Percentiles rank a stretch among this genome's conserved stretches.
Evolutionary conservation across 805 yeast genomes (phyloP).

Genomic region (Lipomyces anomalus): DNA sequence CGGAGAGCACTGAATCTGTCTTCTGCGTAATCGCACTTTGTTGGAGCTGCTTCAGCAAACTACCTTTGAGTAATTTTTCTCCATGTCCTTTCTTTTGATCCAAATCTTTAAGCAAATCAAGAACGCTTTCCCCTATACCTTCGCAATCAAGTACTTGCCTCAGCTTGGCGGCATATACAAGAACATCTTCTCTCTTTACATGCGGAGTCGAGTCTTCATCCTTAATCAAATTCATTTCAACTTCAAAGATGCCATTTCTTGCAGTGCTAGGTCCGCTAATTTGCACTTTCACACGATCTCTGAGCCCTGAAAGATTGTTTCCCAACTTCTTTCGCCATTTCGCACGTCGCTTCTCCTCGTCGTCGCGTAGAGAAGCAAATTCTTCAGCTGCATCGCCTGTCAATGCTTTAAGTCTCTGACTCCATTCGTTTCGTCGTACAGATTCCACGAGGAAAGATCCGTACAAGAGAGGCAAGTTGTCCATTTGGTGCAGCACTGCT

Average conservation of each 20-base stretch:
- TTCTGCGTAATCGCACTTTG: not conserved
- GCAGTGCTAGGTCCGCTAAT: slow-evolving; percentile 3
- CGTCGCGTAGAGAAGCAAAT: slow-evolving; percentile 49
- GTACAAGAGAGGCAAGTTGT: slow-evolving; percentile 35
- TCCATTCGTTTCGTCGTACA: slow-evolving; percentile 33
- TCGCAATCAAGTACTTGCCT: slow-evolving; percentile 24
- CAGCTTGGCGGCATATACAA: slow-evolving; percentile 26
- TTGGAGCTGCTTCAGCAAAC: slow-evolving; percentile 6
- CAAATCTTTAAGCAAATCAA: slow-evolving; percentile 28
- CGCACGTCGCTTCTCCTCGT: slow-evolving; percentile 50
- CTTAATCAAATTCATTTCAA: slow-evolving; percentile 22
- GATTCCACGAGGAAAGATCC: slow-evolving; percentile 36
- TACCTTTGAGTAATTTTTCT: slow-evolving; percentile 12
- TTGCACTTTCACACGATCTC: not conserved
- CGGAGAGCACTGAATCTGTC: not conserved
- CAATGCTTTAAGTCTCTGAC: slow-evolving; percentile 16
- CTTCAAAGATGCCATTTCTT: slow-evolving; percentile 18
- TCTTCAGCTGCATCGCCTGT: slow-evolving; percentile 43
- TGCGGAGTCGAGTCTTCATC: slow-evolving; percentile 5
- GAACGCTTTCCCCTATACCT: slow-evolving; percentile 30
- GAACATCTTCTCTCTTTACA: slow-evolving; percentile 18
- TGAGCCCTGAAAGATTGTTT: slow-evolving; percentile 6
- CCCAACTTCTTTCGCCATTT: slow-evolving; percentile 65
- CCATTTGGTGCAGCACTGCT: slow-evolving; percentile 31
- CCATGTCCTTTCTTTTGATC: slow-evolving; percentile 8